phyloP scores from a whole-genome alignment of 768 basidiomycete genomes.

The Boletus subcaerulescens region DNA sequence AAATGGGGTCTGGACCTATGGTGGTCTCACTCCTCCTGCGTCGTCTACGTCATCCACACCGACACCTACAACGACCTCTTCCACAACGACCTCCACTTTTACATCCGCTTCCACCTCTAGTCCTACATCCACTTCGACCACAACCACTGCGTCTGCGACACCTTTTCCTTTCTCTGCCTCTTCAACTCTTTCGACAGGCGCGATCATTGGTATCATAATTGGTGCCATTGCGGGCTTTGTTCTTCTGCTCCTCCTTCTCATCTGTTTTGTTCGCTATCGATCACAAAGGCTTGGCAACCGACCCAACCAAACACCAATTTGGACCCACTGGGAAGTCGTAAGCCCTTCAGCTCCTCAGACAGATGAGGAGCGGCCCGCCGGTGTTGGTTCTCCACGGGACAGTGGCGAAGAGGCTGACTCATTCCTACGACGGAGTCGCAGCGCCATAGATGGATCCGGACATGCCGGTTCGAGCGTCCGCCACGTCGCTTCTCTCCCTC shows the following conservation, averaged over 20 bases:
- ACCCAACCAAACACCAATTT: constrained; percentile 29
- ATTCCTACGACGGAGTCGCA: constrained; percentile 47
- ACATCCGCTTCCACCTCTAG: constrained; percentile 28
- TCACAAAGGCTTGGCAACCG: constrained; percentile 15
- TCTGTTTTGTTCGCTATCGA: constrained; percentile 34
- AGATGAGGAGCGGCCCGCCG: constrained; percentile 40
- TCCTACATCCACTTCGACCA: constrained; percentile 23
- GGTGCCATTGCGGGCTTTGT: constrained; percentile 57
- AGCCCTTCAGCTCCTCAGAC: constrained; percentile 21
- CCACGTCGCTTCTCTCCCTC: constrained; percentile 28
- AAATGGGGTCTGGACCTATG: constrained; percentile 62
- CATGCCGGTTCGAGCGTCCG: constrained; percentile 13
- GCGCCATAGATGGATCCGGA: constrained; percentile 17
- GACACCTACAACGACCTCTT: constrained; percentile 17
- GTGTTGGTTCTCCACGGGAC: constrained; percentile 66
- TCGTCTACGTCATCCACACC: constrained; percentile 32
- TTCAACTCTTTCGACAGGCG: constrained; percentile 30
- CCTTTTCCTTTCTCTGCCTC: constrained; percentile 25
- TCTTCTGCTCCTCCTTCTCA: constrained; percentile 48
- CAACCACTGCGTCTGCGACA: constrained; percentile 27
- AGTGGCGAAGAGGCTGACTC: constrained; percentile 71
- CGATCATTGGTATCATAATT: constrained; percentile 36
- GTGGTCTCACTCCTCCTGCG: constrained; percentile 68
- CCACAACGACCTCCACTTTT: constrained; percentile 28
- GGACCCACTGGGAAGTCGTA: constrained; percentile 47